Conservation (phyloP, 768 basidiomycete genomes). For the Mycena alexandri region DNA sequence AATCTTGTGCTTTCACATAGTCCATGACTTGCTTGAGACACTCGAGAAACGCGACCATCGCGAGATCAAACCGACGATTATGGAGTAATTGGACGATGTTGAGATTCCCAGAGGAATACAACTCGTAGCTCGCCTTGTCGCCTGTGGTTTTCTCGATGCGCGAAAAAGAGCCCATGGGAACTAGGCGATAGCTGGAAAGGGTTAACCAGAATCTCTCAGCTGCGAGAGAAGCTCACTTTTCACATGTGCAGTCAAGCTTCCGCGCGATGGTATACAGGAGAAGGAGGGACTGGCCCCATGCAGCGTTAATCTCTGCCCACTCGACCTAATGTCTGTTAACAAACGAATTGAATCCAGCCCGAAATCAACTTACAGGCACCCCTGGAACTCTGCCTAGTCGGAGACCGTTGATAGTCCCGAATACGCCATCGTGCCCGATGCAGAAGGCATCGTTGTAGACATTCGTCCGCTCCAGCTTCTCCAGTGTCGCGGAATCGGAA, state of each 20-base stretch:
- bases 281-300: slow-evolving; percentile 96
- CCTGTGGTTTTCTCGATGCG: slow-evolving; percentile 87
- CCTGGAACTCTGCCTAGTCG: slow-evolving; percentile 90
- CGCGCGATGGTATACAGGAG: slow-evolving; percentile 91
- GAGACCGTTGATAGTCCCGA: slow-evolving; percentile 98
- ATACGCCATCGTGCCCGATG: slow-evolving; percentile 93
- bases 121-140: slow-evolving; percentile 88
- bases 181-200: slow-evolving; percentile 79
- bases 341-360: slow-evolving; percentile 7
- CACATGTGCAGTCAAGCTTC: slow-evolving; percentile 91
- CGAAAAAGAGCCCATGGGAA: slow-evolving; percentile 96
- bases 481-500: slow-evolving; percentile 79
- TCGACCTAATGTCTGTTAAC: slow-evolving; percentile 73
- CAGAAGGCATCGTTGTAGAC: slow-evolving; percentile 97
- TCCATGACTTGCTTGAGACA: slow-evolving; percentile 94
- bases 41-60: slow-evolving; percentile 96
- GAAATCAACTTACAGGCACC: slow-evolving; percentile 69
- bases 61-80: slow-evolving; percentile 95
- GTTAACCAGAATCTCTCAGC: slow-evolving; percentile 10
- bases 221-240: slow-evolving; percentile 66
- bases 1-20: slow-evolving; percentile 80
- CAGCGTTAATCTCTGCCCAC: slow-evolving; percentile 99
- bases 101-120: slow-evolving; percentile 95
- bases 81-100: slow-evolving; percentile 91
- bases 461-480: slow-evolving; percentile 91